phyloP scores from a whole-genome alignment of 2,329 filamentous ascomycete species.

The Pseudogymnoascus sp. region DNA sequence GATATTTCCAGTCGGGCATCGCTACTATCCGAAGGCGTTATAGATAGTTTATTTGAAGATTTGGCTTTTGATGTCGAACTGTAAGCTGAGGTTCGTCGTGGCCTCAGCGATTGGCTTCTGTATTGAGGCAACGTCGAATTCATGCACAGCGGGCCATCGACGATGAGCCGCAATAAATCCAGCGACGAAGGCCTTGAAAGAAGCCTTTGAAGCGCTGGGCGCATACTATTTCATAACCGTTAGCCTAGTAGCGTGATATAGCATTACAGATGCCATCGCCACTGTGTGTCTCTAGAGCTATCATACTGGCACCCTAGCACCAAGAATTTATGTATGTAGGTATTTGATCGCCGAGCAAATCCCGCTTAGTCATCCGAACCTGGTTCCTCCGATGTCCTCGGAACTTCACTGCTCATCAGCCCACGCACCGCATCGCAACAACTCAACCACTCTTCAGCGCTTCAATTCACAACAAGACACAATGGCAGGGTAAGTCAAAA shows the following conservation, averaged over 20 bases:
- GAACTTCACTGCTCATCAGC: constrained; percentile 13
- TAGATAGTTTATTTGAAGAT: not conserved
- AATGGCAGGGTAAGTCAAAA: constrained; percentile 30
- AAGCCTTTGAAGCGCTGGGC: constrained; percentile 27
- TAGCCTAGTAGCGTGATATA: constrained; percentile 12
- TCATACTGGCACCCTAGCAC: not conserved
- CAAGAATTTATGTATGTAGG: constrained; percentile 8
- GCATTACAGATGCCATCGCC: constrained; percentile 7
- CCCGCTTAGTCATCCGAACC: constrained; percentile 5
- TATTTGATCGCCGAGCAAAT: not conserved
- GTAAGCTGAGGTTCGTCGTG: constrained; percentile 1
- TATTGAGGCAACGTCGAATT: constrained; percentile 8
- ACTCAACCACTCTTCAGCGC: constrained; percentile 12
- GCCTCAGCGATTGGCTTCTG: constrained; percentile 2
- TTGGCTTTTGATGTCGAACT: not conserved
- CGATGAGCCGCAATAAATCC: constrained; percentile 21
- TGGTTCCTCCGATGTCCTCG: constrained; percentile 1
- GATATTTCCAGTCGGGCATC: not conserved
- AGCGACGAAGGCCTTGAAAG: constrained; percentile 27
- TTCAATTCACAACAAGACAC: constrained; percentile 20
- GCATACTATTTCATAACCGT: constrained; percentile 21
- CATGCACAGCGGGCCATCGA: constrained; percentile 7
- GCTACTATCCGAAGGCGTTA: not conserved
- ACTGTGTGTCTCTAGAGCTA: not conserved
- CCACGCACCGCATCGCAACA: constrained; percentile 13